Evolutionary conservation across 2,329 filamentous ascomycete genomes (phyloP).

Genomic region (Penicillium freii): DNA sequence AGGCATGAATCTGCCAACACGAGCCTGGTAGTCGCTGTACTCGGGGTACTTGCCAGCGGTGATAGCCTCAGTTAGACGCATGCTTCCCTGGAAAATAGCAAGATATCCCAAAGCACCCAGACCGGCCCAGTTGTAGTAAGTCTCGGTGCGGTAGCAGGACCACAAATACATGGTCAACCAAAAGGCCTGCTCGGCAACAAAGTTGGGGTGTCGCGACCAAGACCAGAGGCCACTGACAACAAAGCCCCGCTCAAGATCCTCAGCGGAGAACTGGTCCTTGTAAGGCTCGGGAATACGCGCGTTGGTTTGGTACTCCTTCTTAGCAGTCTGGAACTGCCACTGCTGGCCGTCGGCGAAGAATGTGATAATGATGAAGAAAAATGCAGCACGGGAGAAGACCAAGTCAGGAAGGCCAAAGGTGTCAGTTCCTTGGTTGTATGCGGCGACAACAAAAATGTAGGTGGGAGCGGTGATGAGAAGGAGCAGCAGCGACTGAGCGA

Average conservation of each 20-base stretch:
- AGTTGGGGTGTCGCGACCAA: constrained; percentile 91
- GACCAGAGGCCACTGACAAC: constrained; percentile 80
- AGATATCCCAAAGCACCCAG: constrained; percentile 69
- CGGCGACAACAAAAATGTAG: constrained; percentile 75
- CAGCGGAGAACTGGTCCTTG: constrained; percentile 57
- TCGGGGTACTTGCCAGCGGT: constrained; percentile 81
- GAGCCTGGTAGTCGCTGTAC: constrained; percentile 78
- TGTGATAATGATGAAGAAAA: constrained; percentile 63
- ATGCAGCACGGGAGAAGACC: constrained; percentile 55
- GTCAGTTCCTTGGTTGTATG: constrained; percentile 58
- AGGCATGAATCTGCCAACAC: constrained; percentile 82
- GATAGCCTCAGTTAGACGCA: constrained; percentile 80
- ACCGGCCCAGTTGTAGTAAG: constrained; percentile 74
- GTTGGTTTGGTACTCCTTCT: constrained; percentile 69
- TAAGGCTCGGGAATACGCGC: constrained; percentile 64
- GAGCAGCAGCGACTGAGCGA: constrained; percentile 78
- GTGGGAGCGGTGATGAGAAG: constrained; percentile 75
- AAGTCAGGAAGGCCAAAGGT: constrained; percentile 60
- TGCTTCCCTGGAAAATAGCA: constrained; percentile 83
- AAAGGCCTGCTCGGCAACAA: constrained; percentile 83
- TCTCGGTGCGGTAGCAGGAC: constrained; percentile 72
- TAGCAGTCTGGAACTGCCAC: constrained; percentile 84
- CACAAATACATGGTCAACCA: constrained; percentile 89
- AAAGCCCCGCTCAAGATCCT: constrained; percentile 88
- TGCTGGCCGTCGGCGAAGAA: constrained; percentile 89